Evolutionary conservation across 164 flowering plant genomes (phyloP), one percentile per base, ranked within the genome.

Genomic region (Annona cherimola): DNA sequence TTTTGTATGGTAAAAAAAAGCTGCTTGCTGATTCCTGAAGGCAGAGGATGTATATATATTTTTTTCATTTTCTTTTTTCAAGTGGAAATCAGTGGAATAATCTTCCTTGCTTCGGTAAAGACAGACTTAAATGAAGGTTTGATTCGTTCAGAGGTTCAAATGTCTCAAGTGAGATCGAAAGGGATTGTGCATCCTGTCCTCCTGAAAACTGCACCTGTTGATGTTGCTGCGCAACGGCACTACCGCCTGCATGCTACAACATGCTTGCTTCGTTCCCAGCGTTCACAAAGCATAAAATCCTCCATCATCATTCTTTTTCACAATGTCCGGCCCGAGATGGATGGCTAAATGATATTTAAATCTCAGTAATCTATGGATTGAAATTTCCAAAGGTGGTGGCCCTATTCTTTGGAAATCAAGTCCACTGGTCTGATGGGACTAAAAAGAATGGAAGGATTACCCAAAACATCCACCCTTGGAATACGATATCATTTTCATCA

Each of bases 221-320:
- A 75, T 82, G 55, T 26, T 26, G 35, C 35, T 26, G 35, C 35
- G 88, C 85, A 1, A 85, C 79, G 79, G 86, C 86, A 5, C 68
- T 85, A 26, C 35, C 64, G 82, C 75, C 4, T 78, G 76, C 73
- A 26, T 26, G 35, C 84, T 85, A 62, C 86, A 80, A 69, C 78
- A 83, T 78, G 73, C 75, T 74, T 75, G 81, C 71, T 67, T 71
- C 20, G 85, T 85, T 75, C 84, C 86, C 0, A 74, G 83, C 70
- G 76, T 83, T 44, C 86, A 85, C 70, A 75, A 81, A 79, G 79
- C 69, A 75, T 85, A 43, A 84, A 81, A 63, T 82, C 86, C 62
- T 80, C 85, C 50, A 82, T 84, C 65, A 74, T 86, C 45, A 85
- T 86, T 54, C 80, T 86, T 54, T 75, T 82, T 42, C 74, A 76